Evolutionary conservation across 2,329 filamentous ascomycete genomes (phyloP).

Genomic region (Xylariaceae sp.): DNA sequence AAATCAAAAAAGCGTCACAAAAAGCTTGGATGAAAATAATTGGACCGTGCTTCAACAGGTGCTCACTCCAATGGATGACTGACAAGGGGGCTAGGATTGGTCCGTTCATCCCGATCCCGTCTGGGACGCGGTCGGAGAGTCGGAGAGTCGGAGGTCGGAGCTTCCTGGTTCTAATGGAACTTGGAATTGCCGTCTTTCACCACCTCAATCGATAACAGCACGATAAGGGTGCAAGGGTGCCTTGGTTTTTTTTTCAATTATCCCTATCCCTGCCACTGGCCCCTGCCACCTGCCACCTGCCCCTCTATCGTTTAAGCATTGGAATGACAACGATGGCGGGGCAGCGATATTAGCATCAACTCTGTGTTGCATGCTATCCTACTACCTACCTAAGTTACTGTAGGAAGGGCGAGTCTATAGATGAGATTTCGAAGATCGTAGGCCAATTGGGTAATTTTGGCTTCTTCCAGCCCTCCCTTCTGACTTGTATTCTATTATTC

Average conservation of each 20-base stretch:
- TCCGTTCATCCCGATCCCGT: too few relatives aligned
- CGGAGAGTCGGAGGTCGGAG: constrained; percentile 23
- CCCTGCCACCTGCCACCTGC: too few relatives aligned
- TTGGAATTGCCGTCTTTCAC: constrained; percentile 27
- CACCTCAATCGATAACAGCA: constrained; percentile 21
- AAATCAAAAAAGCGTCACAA: constrained; percentile 9
- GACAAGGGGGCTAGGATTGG: neutral
- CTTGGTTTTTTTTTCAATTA: neutral
- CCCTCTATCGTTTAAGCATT: constrained; percentile 10
- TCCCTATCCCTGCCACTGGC: neutral
- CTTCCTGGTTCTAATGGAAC: neutral
- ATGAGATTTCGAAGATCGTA: neutral
- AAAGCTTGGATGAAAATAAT: constrained; percentile 27
- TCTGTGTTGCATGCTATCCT: constrained; percentile 1
- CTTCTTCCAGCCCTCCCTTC: neutral
- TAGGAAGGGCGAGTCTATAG: constrained; percentile 1
- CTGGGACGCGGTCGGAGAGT: neutral
- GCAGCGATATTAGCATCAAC: constrained; percentile 2
- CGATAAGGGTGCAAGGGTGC: constrained; percentile 18
- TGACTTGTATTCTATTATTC: neutral
- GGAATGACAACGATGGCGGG: constrained; percentile 20
- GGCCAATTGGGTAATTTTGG: constrained; percentile 11
- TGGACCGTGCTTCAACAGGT: constrained; percentile 12
- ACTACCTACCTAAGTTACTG: constrained; percentile 12
- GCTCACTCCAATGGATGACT: constrained; percentile 1